These are phyloP conservation scores for Lactarius psammicola DNA, from an alignment of 768 basidiomycete genomes.

Conservation along the genomic window DNA sequence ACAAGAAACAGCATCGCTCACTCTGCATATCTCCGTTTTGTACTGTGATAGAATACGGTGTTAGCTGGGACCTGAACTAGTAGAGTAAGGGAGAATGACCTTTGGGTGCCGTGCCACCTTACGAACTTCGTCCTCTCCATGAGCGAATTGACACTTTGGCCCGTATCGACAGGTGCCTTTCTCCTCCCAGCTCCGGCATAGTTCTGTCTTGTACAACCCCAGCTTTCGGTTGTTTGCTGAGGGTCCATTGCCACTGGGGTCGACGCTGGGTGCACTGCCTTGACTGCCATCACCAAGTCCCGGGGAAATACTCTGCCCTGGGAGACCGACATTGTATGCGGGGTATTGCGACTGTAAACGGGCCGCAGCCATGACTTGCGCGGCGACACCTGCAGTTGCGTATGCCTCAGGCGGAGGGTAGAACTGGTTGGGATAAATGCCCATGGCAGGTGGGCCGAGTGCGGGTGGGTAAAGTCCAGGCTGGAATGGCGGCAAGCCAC, in stretches of 20 bases:
- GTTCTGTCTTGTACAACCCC: slow-evolving; percentile 86
- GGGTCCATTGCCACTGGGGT: slow-evolving; percentile 55
- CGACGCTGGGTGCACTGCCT: slow-evolving; percentile 33
- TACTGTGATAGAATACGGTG: slow-evolving; percentile 49
- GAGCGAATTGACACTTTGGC: slow-evolving; percentile 89
- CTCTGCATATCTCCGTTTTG: slow-evolving; percentile 92
- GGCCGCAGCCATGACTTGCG: slow-evolving; percentile 53
- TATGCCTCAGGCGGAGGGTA: slow-evolving; percentile 63
- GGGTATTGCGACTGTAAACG: slow-evolving; percentile 58
- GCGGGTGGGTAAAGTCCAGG: slow-evolving; percentile 55
- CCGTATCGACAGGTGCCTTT: slow-evolving; percentile 86
- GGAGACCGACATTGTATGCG: slow-evolving; percentile 45
- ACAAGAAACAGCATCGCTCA: slow-evolving; percentile 38
- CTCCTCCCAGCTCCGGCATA: slow-evolving; percentile 92
- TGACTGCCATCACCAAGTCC: slow-evolving; percentile 20
- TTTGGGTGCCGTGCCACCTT: slow-evolving; percentile 87
- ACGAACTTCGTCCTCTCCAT: slow-evolving; percentile 85
- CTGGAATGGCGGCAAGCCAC: slow-evolving; percentile 56
- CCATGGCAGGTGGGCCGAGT: slow-evolving; percentile 44
- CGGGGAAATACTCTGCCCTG: slow-evolving; percentile 19
- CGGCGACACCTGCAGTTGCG: slow-evolving; percentile 48
- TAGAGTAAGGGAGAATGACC: slow-evolving; percentile 43
- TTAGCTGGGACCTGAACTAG: not conserved
- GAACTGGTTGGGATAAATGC: slow-evolving; percentile 71
- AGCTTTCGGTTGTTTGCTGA: slow-evolving; percentile 91